Evolutionary conservation across 257 asterid species (phyloP).

Genomic region (Solanum paucissectum): DNA sequence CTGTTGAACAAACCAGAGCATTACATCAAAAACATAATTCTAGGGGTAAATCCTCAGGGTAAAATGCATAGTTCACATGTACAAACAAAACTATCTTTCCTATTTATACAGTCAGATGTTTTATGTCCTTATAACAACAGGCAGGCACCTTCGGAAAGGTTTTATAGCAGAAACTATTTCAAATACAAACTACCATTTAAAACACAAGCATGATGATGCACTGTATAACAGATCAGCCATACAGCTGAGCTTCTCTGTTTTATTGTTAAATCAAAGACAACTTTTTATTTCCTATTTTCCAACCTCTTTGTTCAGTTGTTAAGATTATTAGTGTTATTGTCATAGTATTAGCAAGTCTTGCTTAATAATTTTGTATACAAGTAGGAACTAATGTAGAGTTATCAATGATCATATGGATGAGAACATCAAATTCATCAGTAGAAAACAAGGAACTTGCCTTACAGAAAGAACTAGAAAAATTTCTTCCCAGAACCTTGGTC

Average conservation of each 20-base stretch:
- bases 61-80: neutral
- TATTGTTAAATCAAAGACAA: neutral
- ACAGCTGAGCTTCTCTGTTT: neutral
- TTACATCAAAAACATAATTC: neutral
- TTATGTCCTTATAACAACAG: neutral
- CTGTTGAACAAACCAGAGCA: neutral
- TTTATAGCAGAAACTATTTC: neutral
- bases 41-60: neutral
- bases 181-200: neutral
- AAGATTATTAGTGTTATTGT: neutral
- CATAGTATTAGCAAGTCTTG: neutral
- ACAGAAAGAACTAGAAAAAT: slow-evolving; percentile 6
- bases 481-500: slow-evolving; percentile 13
- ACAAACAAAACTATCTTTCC: neutral
- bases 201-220: neutral
- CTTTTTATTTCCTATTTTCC: neutral
- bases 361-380: neutral
- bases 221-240: neutral
- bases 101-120: neutral
- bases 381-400: neutral
- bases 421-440: neutral
- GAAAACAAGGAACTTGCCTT: neutral
- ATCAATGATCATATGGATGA: neutral
- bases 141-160: neutral
- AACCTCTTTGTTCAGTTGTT: neutral